Evolutionary conservation across 2,329 filamentous ascomycete species (phyloP).

Genomic region (Fusarium keratoplasticum): DNA sequence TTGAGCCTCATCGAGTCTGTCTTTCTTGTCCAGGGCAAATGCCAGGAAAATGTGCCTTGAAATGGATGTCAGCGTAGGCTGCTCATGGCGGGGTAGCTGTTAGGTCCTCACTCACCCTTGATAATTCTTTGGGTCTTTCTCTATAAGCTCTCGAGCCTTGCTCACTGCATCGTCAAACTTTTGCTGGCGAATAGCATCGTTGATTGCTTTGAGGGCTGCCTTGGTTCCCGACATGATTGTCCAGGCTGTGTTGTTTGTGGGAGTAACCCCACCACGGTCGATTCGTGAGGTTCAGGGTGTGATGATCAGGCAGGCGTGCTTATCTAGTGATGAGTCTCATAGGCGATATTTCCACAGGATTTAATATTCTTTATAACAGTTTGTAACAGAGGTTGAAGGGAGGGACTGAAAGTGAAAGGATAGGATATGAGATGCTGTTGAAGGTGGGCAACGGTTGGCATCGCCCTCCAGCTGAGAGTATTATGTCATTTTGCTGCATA

Average conservation of each 20-base stretch:
- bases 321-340: background rate
- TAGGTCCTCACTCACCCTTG: slow-evolving; percentile 72
- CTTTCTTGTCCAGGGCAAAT: slow-evolving; percentile 83
- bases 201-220: slow-evolving; percentile 83
- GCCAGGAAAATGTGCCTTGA: slow-evolving; percentile 84
- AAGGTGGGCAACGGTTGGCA: background rate
- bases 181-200: slow-evolving; percentile 79
- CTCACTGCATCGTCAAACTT: slow-evolving; percentile 82
- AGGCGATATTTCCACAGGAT: background rate
- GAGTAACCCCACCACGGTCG: slow-evolving; percentile 34
- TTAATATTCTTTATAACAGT: background rate
- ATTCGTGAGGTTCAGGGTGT: background rate
- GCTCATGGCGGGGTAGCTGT: slow-evolving; percentile 22
- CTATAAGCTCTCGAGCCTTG: slow-evolving; percentile 76
- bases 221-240: slow-evolving; percentile 69
- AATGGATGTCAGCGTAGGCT: slow-evolving; percentile 21
- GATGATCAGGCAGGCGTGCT: background rate
- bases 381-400: background rate
- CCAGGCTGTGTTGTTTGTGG: slow-evolving; percentile 19
- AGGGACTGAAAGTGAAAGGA: background rate
- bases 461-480: background rate
- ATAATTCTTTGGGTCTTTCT: slow-evolving; percentile 81
- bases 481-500: background rate
- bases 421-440: background rate
- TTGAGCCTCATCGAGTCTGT: slow-evolving; percentile 78